These are phyloP conservation scores for Cladosporium sp. DNA, from an alignment of 2,329 filamentous ascomycete genomes.

Conservation along the genomic window DNA sequence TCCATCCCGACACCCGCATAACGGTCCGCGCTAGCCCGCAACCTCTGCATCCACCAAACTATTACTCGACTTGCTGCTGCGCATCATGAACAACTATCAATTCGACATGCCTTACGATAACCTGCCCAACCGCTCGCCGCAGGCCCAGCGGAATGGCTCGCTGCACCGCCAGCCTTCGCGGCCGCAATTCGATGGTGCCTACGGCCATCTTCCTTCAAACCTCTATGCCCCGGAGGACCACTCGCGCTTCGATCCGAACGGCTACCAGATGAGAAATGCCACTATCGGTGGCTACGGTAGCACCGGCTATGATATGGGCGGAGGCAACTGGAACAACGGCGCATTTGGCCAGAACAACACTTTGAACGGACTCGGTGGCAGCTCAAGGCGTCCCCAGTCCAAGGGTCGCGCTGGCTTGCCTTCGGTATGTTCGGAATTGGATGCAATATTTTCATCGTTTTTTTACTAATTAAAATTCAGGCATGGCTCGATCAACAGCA, in stretches of 20 bases:
- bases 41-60: background rate
- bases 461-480: conserved; percentile 42
- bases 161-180: conserved; percentile 72
- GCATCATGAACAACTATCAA: conserved; percentile 35
- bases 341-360: conserved; percentile 67
- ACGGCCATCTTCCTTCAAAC: conserved; percentile 64
- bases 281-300: conserved; percentile 62
- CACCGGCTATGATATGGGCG: conserved; percentile 66
- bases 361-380: conserved; percentile 44
- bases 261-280: conserved; percentile 60
- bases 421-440: conserved; percentile 59
- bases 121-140: conserved; percentile 68
- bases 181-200: conserved; percentile 67
- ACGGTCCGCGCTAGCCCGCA: conserved; percentile 15
- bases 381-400: conserved; percentile 51
- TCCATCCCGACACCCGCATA: conserved; percentile 16
- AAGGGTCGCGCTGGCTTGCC: conserved; percentile 65
- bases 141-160: conserved; percentile 65
- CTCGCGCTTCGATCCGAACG: conserved; percentile 53
- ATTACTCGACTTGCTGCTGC: background rate
- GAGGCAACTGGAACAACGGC: conserved; percentile 78
- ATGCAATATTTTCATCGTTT: background rate
- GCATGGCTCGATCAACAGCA: conserved; percentile 62
- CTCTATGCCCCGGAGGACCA: conserved; percentile 72
- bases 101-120: conserved; percentile 74